phyloP scores from a whole-genome alignment of 2,329 filamentous ascomycete species.

The Colletotrichum spaethianum region DNA sequence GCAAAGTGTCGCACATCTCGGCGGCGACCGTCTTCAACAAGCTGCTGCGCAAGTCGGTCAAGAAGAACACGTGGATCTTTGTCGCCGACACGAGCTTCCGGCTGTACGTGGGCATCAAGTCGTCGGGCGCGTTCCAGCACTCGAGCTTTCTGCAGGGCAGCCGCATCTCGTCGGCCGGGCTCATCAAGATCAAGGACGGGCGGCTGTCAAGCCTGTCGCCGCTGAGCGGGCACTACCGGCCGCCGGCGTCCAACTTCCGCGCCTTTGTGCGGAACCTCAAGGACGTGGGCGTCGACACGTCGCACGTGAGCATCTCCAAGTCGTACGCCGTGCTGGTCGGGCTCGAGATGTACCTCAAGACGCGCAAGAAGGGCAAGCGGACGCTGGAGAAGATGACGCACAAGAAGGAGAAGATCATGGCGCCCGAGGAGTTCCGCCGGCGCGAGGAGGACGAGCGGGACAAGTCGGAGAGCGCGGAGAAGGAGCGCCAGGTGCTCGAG shows the following conservation, averaged over 20 bases:
- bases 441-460: slow-evolving; percentile 73
- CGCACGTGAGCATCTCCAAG: slow-evolving; percentile 82
- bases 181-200: slow-evolving; percentile 88
- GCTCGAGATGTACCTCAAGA: slow-evolving; percentile 83
- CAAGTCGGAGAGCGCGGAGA: slow-evolving; percentile 71
- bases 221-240: slow-evolving; percentile 85
- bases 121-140: slow-evolving; percentile 90
- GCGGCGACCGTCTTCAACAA: slow-evolving; percentile 83
- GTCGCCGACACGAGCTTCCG: slow-evolving; percentile 89
- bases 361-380: slow-evolving; percentile 74
- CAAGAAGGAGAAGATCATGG: slow-evolving; percentile 71
- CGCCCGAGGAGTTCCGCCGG: slow-evolving; percentile 71
- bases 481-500: slow-evolving; percentile 61
- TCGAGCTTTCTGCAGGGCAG: slow-evolving; percentile 89
- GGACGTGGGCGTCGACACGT: slow-evolving; percentile 83
- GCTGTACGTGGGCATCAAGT: slow-evolving; percentile 91
- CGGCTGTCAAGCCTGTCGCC: slow-evolving; percentile 81
- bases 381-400: slow-evolving; percentile 64
- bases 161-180: slow-evolving; percentile 84
- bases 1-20: slow-evolving; percentile 73
- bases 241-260: slow-evolving; percentile 85
- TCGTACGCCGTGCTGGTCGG: slow-evolving; percentile 88
- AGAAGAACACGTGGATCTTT: slow-evolving; percentile 95
- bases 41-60: slow-evolving; percentile 82
- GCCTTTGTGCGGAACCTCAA: slow-evolving; percentile 83